phyloP scores from a whole-genome alignment of 805 yeast species.

The Debaryomyces castellii region DNA sequence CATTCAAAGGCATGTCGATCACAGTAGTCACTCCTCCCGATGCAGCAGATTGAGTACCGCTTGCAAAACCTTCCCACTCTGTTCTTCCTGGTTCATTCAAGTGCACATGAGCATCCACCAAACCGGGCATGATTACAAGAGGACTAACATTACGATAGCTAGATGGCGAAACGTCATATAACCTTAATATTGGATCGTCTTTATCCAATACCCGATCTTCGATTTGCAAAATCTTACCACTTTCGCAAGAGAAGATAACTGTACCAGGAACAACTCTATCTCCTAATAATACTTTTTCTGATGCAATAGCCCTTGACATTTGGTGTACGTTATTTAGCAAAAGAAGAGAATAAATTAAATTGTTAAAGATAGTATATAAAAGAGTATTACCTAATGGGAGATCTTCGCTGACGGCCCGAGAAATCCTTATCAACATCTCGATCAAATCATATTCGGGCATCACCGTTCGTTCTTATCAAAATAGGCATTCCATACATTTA shows the following conservation, averaged over 20 bases:
- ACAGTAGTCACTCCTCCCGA: constrained; percentile 96
- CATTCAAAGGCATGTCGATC: constrained; percentile 93
- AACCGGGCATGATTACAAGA: constrained; percentile 75
- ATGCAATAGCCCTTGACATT: constrained; percentile 65
- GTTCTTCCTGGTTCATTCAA: constrained; percentile 97
- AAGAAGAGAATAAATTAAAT: no score
- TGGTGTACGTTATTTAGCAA: not conserved
- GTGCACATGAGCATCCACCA: constrained; percentile 93
- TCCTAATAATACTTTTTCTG: constrained; percentile 54
- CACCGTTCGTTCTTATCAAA: not conserved
- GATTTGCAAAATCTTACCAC: constrained; percentile 59
- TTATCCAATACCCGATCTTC: constrained; percentile 28
- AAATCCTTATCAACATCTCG: not conserved
- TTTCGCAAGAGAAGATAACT: constrained; percentile 51
- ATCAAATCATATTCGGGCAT: not conserved
- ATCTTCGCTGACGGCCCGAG: not conserved
- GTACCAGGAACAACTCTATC: constrained; percentile 57
- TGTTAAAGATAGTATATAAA: no score
- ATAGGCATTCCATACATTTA: not conserved
- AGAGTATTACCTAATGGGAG: not conserved
- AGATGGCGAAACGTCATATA: constrained; percentile 42
- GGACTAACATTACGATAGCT: constrained; percentile 60
- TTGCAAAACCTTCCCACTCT: constrained; percentile 98
- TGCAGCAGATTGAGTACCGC: constrained; percentile 93
- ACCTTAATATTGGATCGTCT: constrained; percentile 38